Evolutionary conservation across 441 rosid species (phyloP).

Genomic region (Raphanus hybrid): DNA sequence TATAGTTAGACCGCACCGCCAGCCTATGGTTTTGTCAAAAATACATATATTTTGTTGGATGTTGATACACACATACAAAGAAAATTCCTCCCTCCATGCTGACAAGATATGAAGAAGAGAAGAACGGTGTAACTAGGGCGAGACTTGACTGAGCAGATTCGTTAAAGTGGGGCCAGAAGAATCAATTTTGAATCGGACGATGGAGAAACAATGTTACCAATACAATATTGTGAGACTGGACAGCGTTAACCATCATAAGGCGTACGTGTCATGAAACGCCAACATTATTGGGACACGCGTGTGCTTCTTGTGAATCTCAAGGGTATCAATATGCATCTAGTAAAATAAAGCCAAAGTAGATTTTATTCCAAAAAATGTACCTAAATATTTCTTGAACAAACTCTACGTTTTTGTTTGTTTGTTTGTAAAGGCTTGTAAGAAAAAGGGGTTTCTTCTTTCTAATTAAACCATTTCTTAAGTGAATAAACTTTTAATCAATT

Average conservation of each 20-base stretch:
- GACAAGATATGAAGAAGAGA: conserved; percentile 11
- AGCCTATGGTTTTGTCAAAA: conserved; percentile 24
- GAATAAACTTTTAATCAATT: background rate
- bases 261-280: conserved; percentile 28
- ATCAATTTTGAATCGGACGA: conserved; percentile 24
- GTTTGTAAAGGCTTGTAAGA: background rate
- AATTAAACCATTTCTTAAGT: background rate
- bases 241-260: background rate
- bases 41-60: background rate
- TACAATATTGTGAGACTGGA: background rate
- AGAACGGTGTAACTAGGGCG: background rate
- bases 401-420: background rate
- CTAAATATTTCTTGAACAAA: background rate
- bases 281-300: conserved; percentile 23
- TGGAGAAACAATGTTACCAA: background rate
- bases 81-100: background rate
- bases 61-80: background rate
- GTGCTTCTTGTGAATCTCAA: conserved; percentile 17
- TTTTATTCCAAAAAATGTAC: background rate
- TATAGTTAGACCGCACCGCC: conserved; percentile 27
- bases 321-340: background rate
- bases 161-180: conserved; percentile 7
- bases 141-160: conserved; percentile 31
- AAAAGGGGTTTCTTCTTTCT: background rate
- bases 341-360: background rate